Evolutionary conservation across 179 eudicot genomes (phyloP), one percentile per base, ranked within the genome.

Genomic region (Carnegiea gigantea): DNA sequence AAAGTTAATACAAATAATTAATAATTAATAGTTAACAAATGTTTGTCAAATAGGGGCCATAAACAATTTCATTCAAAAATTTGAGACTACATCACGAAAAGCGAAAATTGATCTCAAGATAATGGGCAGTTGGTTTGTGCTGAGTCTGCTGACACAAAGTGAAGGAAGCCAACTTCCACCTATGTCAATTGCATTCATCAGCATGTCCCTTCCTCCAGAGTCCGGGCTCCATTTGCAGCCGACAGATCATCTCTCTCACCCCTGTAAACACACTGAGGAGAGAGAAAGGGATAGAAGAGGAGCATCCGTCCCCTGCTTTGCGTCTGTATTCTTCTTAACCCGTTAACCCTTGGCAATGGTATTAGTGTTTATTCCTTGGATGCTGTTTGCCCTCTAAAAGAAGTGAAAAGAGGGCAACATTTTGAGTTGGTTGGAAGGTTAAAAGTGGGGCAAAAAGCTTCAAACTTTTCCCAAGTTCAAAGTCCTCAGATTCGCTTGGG

Each of bases 401-500:
- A 46, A 65, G 72, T 33, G 80, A 67, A 67, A 26, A 26, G 43
- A 70, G 33, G 60, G 53, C 73, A 71, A 15, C 43, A 81, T 81
- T 81, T 84, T 81, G 84, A 73, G 84, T 75, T 78, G 49, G 14
- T 57, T 62, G 68, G 46, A 70, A 60, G 81, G 62, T 77, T 24
- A 57, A 67, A 48, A 17, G 38, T 36, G 49, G 40, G 53, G 33
- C 36, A 13, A 76, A 70, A 79, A 82, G 81, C 40, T 71, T 15
- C 44, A 76, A 85, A 80, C 83, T 30, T 30, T 83, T 72, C 26
- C 64, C 75, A 70, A 9, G 7, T 70, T 67, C 72, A 67, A 71
- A 83, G 68, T 74, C 77, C 51, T 77, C 72, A 81, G 86, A 81
- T 85, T 87, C 82, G 80, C 82, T 64, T 57, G 15, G 81, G 17